Evolutionary conservation across 108 stramenopile genomes (phyloP), one percentile per base, ranked within the genome.

Genomic region (Cyclotella choctawhatcheeana): DNA sequence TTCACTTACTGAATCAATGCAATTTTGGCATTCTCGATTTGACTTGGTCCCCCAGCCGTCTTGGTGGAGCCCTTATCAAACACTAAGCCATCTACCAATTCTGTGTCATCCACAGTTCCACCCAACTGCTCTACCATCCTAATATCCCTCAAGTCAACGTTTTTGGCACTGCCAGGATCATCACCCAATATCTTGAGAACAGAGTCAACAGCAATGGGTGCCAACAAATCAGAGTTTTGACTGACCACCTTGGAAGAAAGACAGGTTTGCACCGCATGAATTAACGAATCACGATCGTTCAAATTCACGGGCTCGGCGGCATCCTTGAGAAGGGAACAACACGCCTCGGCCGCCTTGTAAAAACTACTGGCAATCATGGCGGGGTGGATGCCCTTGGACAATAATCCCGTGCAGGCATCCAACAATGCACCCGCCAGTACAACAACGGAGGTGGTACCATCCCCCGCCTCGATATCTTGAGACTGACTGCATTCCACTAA

Each of bases 381-480:
- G n/a, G 99, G 99, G 77, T 99, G 99, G 62, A 99, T 97, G 13
- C 97, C 97, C 81, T 93, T 94, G 60, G 78, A 44, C 65, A 94
- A 76, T 37, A 96, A 67, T n/a, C 81, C 58, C 20, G 88, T 65
- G 65, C 97, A 98, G 0, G 93, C 93, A 73, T 97, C 93, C 63
- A 99, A 82, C 43, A 99, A 77, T 7, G 98, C 93, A n/a, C 99
- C 99, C 18, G 97, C 97, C 62, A 99, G 64, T 1, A 99, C 99
- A 40, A 97, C 97, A 0, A 99, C 98, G 0, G 91, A 85, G 8
- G 97, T 97, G 22, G 97, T 98, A 13, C 97, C 97, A 67, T 96
- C 94, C 0, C 99, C 99, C 1, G 99, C 99, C 81, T 99, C 97
- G 45, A 98, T 96, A 72, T 99, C 99, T 80, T 99, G 99, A n/a